Conservation (phyloP, 495 filamentous ascomycete genomes). For the Halenospora varia region DNA sequence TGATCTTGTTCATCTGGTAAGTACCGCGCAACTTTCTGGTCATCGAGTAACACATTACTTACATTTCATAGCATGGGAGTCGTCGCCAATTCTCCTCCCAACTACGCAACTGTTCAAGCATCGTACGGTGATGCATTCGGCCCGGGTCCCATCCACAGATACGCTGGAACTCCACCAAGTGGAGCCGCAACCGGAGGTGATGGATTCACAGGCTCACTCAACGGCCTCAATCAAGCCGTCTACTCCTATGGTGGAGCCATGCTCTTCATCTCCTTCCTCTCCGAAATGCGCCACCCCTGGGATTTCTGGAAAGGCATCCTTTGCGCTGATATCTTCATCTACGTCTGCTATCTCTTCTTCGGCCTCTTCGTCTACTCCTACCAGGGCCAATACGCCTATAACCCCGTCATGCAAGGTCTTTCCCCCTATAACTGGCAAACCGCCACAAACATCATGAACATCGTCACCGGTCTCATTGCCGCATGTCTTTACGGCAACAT, state of each 20-base stretch:
- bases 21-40: not conserved
- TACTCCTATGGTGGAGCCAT: slow-evolving; percentile 57
- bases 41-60: not conserved
- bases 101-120: slow-evolving; percentile 34
- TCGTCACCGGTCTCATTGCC: slow-evolving; percentile 51
- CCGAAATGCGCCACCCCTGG: slow-evolving; percentile 60
- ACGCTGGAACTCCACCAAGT: slow-evolving; percentile 27
- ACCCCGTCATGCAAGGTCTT: slow-evolving; percentile 47
- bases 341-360: slow-evolving; percentile 39
- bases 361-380: slow-evolving; percentile 52
- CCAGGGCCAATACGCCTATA: slow-evolving; percentile 56
- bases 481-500: slow-evolving; percentile 61
- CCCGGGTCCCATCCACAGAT: slow-evolving; percentile 27
- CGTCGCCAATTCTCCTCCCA: slow-evolving; percentile 43
- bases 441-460: slow-evolving; percentile 48
- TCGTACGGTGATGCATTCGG: slow-evolving; percentile 20
- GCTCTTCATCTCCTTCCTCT: slow-evolving; percentile 62
- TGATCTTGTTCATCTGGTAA: slow-evolving; percentile 36
- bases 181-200: slow-evolving; percentile 23
- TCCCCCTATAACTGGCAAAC: slow-evolving; percentile 43
- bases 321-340: slow-evolving; percentile 54
- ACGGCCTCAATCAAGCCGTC: slow-evolving; percentile 55
- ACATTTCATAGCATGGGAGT: slow-evolving; percentile 41
- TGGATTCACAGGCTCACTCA: slow-evolving; percentile 41
- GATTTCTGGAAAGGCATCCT: slow-evolving; percentile 62